These are phyloP conservation scores for Aspergillus asperescens DNA, from an alignment of 495 filamentous ascomycete genomes.

Conservation along the genomic window DNA sequence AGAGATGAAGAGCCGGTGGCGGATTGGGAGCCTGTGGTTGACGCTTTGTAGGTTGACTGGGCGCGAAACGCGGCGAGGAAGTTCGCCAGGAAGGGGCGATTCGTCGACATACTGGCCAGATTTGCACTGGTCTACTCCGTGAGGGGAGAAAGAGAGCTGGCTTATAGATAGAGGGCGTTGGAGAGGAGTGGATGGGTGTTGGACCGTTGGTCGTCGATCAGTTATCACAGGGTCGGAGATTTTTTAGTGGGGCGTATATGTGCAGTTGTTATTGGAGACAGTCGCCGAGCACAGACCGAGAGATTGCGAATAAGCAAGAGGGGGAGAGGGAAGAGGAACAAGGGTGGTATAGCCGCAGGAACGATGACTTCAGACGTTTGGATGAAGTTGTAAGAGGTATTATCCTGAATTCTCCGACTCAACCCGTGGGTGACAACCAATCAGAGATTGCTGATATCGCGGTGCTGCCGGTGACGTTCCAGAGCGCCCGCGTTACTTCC, in stretches of 20 bases:
- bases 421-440: slow-evolving; percentile 21
- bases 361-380: background rate
- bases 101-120: slow-evolving; percentile 47
- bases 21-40: slow-evolving; percentile 27
- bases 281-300: background rate
- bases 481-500: background rate
- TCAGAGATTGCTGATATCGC: slow-evolving; percentile 16
- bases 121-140: background rate
- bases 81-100: slow-evolving; percentile 78
- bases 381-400: slow-evolving; percentile 2
- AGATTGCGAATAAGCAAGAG: background rate
- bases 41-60: slow-evolving; percentile 48
- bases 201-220: no score
- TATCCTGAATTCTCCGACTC: slow-evolving; percentile 17
- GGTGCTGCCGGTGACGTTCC: slow-evolving; percentile 16
- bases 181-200: no score
- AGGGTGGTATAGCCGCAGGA: background rate
- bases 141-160: background rate
- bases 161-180: no score
- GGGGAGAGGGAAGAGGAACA: background rate
- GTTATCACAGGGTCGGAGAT: background rate
- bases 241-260: background rate
- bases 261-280: background rate
- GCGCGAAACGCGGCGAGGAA: slow-evolving; percentile 80
- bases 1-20: slow-evolving; percentile 25